Percentiles rank a stretch among this genome's conserved stretches.
Conservation (phyloP, 139 green algal genomes). For the Chlamydomonas sphaeroides region DNA sequence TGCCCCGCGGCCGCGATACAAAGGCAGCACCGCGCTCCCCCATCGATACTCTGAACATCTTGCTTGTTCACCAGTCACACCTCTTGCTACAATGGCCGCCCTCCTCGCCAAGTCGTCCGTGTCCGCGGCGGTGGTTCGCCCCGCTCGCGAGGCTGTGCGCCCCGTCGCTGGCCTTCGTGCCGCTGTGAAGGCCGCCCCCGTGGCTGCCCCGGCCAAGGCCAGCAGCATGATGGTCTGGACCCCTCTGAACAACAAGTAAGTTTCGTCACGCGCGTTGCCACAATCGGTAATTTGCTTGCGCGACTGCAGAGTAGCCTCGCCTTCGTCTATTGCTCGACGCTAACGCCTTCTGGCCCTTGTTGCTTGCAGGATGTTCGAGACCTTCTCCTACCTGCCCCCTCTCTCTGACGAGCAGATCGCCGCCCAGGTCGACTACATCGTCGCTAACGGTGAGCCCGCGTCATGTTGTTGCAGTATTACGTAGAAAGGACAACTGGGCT, state of each 20-base stretch:
- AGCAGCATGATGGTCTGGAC: conserved; percentile 84
- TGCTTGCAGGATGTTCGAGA: conserved; percentile 94
- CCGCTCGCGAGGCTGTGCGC: conserved; percentile 8
- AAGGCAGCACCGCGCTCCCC: too few relatives aligned
- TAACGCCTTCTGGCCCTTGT: background rate
- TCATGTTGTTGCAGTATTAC: too few relatives aligned
- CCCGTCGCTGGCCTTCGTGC: conserved; percentile 39
- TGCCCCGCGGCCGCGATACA: too few relatives aligned
- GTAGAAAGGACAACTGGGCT: too few relatives aligned
- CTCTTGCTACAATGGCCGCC: conserved; percentile 40
- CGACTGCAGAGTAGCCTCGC: background rate
- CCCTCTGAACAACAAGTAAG: conserved; percentile 84
- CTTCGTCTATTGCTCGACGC: background rate
- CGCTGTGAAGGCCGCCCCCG: conserved; percentile 39
- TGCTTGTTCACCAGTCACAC: background rate
- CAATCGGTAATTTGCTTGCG: background rate
- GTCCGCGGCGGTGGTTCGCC: conserved; percentile 20
- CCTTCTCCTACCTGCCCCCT: conserved; percentile 98
- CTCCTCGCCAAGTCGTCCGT: conserved; percentile 44
- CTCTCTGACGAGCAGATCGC: conserved; percentile 91
- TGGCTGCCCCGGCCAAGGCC: conserved; percentile 68
- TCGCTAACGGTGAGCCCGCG: conserved; percentile 82
- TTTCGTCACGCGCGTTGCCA: background rate
- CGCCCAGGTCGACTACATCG: conserved; percentile 95
- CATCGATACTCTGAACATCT: too few relatives aligned